Evolutionary conservation across 768 basidiomycete species (phyloP).

Genomic region (Mycena galopus): DNA sequence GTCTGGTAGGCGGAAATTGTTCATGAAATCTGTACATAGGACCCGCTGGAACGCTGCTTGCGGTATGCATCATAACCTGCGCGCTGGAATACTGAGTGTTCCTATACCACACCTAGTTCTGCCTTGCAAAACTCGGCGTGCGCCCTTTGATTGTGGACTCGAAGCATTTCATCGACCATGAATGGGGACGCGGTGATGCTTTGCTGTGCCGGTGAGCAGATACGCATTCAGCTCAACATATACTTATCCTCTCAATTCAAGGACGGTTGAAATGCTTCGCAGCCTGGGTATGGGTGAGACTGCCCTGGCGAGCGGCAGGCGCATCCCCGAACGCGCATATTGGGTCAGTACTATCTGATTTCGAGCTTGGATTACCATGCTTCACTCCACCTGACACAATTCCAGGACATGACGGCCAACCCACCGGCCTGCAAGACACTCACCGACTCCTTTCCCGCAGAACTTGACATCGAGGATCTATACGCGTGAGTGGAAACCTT

Average conservation of each 20-base stretch:
- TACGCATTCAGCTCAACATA: no score
- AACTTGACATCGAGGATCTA: conserved; percentile 12
- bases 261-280: conserved; percentile 12
- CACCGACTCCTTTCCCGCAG: conserved; percentile 5
- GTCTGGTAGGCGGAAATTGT: neutral
- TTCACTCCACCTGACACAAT: neutral
- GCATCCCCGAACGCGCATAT: conserved; percentile 5
- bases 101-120: neutral
- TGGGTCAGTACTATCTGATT: conserved; percentile 1
- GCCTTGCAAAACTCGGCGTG: conserved; percentile 13
- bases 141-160: conserved; percentile 23
- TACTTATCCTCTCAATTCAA: neutral
- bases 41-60: conserved; percentile 17
- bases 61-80: neutral
- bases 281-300: conserved; percentile 12
- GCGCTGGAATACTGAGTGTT: neutral
- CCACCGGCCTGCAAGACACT: conserved; percentile 16
- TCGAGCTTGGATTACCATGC: neutral
- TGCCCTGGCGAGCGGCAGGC: neutral
- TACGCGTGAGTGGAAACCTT: conserved; percentile 10
- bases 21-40: neutral
- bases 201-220: conserved; percentile 13
- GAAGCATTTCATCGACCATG: conserved; percentile 17
- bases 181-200: conserved; percentile 21
- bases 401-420: conserved; percentile 10